Percentiles rank a stretch among this genome's conserved stretches.
These are phyloP conservation scores for Botrytis galanthina DNA, from an alignment of 2,329 filamentous ascomycete genomes.

Conservation along the genomic window DNA sequence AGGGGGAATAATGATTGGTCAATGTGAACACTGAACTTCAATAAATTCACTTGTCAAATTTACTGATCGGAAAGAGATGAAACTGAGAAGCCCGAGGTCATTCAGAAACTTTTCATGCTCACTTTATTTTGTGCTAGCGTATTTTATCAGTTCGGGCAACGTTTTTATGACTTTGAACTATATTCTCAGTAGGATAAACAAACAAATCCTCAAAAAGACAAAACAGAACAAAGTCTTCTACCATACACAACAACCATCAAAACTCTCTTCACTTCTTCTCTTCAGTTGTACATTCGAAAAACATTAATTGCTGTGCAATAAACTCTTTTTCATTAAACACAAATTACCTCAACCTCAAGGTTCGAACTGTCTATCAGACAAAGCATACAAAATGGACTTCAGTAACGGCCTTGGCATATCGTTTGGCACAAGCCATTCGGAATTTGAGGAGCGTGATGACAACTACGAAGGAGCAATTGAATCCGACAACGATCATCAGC, in stretches of 20 bases:
- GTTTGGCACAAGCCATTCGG: neutral
- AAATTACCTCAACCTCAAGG: neutral
- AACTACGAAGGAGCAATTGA: neutral
- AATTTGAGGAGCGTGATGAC: neutral
- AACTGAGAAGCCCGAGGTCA: neutral
- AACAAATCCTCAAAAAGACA: neutral
- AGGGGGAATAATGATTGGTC: neutral
- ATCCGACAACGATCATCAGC: neutral
- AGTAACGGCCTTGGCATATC: slow-evolving; percentile 5
- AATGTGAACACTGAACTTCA: neutral
- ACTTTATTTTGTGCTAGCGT: neutral
- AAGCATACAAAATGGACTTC: slow-evolving; percentile 1
- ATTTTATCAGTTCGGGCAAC: neutral
- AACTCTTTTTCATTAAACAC: neutral
- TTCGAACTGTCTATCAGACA: neutral
- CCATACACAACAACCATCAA: neutral
- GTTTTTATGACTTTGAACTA: neutral
- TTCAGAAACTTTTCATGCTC: neutral
- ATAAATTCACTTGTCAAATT: neutral
- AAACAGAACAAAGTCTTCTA: neutral
- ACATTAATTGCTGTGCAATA: neutral
- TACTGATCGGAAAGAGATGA: neutral
- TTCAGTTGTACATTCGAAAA: neutral
- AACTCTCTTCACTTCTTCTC: neutral
- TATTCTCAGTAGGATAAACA: neutral